These are phyloP conservation scores for Xerophyta viscosa DNA, from an alignment of 106 monocot genomes.

Conservation along the genomic window DNA sequence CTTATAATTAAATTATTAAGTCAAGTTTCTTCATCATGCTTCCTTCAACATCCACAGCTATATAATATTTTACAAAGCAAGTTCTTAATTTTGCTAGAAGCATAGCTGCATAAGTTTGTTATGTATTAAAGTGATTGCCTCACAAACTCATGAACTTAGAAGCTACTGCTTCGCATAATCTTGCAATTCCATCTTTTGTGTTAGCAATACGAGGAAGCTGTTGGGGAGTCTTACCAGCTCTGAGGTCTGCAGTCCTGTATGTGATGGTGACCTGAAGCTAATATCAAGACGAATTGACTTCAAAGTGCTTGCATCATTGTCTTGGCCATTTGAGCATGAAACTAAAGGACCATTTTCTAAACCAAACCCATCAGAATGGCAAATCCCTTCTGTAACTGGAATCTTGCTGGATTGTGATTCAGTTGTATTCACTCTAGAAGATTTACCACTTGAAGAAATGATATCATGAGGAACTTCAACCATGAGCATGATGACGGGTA, in stretches of 20 bases:
- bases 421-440: constrained; percentile 22
- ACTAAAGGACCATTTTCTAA: constrained; percentile 18
- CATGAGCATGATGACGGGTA: constrained; percentile 94
- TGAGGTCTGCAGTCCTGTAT: constrained; percentile 89
- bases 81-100: no score
- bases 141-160: no score
- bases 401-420: constrained; percentile 21
- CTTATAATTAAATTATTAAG: no score
- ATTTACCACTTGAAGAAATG: constrained; percentile 31
- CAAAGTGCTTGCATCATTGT: constrained; percentile 20
- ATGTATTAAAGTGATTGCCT: no score
- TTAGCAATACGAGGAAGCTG: no score
- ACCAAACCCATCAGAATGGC: constrained; percentile 11
- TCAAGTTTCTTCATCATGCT: no score
- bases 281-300: constrained; percentile 85
- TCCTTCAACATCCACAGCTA: no score
- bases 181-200: neutral
- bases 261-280: constrained; percentile 95
- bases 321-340: constrained; percentile 10
- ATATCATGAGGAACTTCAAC: constrained; percentile 77
- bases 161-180: neutral
- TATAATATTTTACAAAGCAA: no score
- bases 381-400: constrained; percentile 14
- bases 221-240: constrained; percentile 53
- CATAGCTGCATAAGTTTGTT: no score